phyloP scores from a whole-genome alignment of 2,329 filamentous ascomycete species.

The Colletotrichum nymphaeae region DNA sequence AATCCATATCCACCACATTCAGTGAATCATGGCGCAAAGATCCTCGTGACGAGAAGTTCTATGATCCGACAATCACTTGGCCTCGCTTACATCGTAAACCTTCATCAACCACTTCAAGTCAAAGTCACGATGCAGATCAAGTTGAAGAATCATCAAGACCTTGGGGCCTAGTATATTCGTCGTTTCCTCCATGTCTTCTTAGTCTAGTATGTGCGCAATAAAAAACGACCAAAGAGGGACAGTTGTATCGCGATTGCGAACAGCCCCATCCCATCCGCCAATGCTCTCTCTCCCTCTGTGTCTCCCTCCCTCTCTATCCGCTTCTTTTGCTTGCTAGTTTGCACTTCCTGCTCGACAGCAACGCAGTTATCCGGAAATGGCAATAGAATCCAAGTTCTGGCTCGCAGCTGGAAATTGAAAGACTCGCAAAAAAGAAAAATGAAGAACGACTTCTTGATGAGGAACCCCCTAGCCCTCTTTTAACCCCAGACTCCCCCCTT shows the following conservation, averaged over 20 bases:
- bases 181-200: constrained; percentile 5
- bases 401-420: constrained; percentile 16
- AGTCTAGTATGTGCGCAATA: constrained; percentile 12
- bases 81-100: not conserved
- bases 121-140: not conserved
- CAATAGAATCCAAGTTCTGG: constrained; percentile 28
- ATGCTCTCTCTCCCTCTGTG: constrained; percentile 8
- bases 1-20: not conserved
- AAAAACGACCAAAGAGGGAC: not conserved
- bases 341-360: constrained; percentile 29
- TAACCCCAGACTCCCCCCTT: constrained; percentile 28
- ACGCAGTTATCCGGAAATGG: constrained; percentile 35
- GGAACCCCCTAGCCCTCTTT: constrained; percentile 30
- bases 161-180: constrained; percentile 5
- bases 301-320: not conserved
- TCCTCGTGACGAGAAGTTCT: not conserved
- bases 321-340: constrained; percentile 17
- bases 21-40: not conserved
- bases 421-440: constrained; percentile 9
- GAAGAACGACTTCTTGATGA: constrained; percentile 22
- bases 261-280: constrained; percentile 2
- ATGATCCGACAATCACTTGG: not conserved
- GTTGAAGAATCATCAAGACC: constrained; percentile 1
- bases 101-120: not conserved
- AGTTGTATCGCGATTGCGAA: not conserved